A percentile compares a stretch with the other conserved stretches of the same genome.
Evolutionary conservation across 2,329 filamentous ascomycete genomes (phyloP).

Genomic region (Cyclaneusma minus): DNA sequence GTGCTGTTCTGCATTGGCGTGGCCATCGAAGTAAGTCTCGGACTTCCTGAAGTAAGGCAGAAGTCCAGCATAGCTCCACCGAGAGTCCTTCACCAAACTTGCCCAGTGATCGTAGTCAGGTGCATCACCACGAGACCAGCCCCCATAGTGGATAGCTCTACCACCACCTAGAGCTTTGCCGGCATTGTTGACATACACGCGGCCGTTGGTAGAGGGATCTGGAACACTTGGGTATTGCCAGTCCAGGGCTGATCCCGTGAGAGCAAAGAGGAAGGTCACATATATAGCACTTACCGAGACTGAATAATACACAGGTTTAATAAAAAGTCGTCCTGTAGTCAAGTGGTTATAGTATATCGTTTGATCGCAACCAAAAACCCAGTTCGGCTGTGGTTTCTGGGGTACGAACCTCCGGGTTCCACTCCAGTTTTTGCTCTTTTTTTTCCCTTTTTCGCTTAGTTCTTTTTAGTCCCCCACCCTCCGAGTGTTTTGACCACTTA

Average conservation of each 20-base stretch:
- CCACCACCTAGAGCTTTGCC: slow-evolving; percentile 27
- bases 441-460: too few relatives aligned
- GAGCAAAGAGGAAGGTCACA: too few relatives aligned
- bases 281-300: too few relatives aligned
- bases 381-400: too few relatives aligned
- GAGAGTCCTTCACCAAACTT: slow-evolving; percentile 20
- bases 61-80: slow-evolving; percentile 30
- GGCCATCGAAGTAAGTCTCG: slow-evolving; percentile 17
- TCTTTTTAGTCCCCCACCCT: too few relatives aligned
- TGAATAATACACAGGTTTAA: too few relatives aligned
- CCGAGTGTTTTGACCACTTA: too few relatives aligned
- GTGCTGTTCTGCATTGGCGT: slow-evolving; percentile 11
- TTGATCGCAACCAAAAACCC: too few relatives aligned
- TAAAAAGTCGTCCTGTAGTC: too few relatives aligned
- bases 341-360: too few relatives aligned
- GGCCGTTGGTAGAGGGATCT: slow-evolving; percentile 12
- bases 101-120: slow-evolving; percentile 31
- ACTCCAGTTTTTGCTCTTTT: too few relatives aligned
- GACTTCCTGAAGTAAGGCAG: slow-evolving; percentile 27
- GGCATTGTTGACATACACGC: slow-evolving; percentile 13
- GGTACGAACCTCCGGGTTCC: too few relatives aligned
- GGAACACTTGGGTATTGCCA: slow-evolving; percentile 21
- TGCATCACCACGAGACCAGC: slow-evolving; percentile 26
- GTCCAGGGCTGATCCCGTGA: slow-evolving; percentile 11
- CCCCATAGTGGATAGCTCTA: slow-evolving; percentile 23